Evolutionary conservation across 306 rosid genomes (phyloP).

Genomic region (Quercus engelmannii): DNA sequence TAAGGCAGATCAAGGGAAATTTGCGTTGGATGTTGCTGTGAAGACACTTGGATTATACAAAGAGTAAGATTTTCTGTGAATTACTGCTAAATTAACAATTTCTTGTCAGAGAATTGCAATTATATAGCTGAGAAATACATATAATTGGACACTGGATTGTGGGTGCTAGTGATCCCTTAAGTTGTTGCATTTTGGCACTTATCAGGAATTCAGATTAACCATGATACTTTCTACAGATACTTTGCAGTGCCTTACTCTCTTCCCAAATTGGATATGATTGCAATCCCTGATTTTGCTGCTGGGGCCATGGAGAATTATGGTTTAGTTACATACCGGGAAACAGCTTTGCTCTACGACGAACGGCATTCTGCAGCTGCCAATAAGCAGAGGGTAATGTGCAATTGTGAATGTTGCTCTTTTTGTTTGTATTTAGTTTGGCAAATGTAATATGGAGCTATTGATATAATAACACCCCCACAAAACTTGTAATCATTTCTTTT

Average conservation of each 20-base stretch:
- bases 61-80: constrained; percentile 52
- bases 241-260: constrained; percentile 80
- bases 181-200: background rate
- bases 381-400: constrained; percentile 73
- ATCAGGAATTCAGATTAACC: constrained; percentile 19
- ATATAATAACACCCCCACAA: constrained; percentile 8
- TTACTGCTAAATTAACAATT: background rate
- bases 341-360: constrained; percentile 89
- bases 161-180: background rate
- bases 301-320: constrained; percentile 99
- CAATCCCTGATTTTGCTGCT: constrained; percentile 96
- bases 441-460: constrained; percentile 13
- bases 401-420: constrained; percentile 18
- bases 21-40: constrained; percentile 84
- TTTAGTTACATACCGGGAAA: constrained; percentile 87
- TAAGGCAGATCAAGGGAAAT: constrained; percentile 76
- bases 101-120: constrained; percentile 3
- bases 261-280: constrained; percentile 94
- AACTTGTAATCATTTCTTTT: constrained; percentile 19
- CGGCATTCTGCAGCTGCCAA: constrained; percentile 84
- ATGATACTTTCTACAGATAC: constrained; percentile 52
- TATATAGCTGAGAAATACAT: background rate
- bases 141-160: background rate
- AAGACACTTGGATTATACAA: constrained; percentile 67
- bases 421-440: constrained; percentile 12